A percentile compares a stretch with the other conserved stretches of the same genome.
These are phyloP conservation scores for Naganishia cerealis DNA, from an alignment of 1,284 basidiomycete species.

Conservation along the genomic window DNA sequence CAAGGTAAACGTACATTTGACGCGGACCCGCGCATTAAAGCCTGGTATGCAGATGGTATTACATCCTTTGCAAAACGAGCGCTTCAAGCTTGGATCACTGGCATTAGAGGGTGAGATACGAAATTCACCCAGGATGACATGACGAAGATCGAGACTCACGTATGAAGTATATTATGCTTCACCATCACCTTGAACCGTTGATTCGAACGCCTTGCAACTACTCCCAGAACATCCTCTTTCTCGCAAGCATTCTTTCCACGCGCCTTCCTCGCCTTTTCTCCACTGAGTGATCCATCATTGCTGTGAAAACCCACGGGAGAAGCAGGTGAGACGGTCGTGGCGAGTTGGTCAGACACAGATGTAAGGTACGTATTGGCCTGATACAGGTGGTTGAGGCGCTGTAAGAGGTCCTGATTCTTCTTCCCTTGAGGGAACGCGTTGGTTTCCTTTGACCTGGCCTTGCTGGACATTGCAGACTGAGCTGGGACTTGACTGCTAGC, in stretches of 20 bases:
- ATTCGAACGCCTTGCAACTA: conserved; percentile 14
- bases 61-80: conserved; percentile 35
- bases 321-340: background rate
- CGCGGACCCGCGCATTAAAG: conserved; percentile 30
- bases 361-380: conserved; percentile 36
- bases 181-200: conserved; percentile 32
- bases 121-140: background rate
- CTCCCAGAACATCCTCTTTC: conserved; percentile 16
- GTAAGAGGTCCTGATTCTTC: conserved; percentile 35
- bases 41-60: conserved; percentile 35
- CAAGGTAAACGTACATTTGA: conserved; percentile 28
- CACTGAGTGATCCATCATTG: background rate
- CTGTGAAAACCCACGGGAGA: background rate
- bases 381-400: conserved; percentile 37
- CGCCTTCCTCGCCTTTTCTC: background rate
- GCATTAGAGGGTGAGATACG: background rate
- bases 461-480: conserved; percentile 2
- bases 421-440: conserved; percentile 26
- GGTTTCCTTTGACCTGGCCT: conserved; percentile 3
- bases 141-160: conserved; percentile 27
- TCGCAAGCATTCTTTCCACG: background rate
- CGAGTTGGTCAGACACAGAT: conserved; percentile 25
- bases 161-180: conserved; percentile 32
- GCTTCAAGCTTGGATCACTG: conserved; percentile 37
- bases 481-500: no score